Evolutionary conservation across 2,329 filamentous ascomycete genomes (phyloP), one percentile per base, ranked within the genome.

Genomic region (Lanzia echinophila): DNA sequence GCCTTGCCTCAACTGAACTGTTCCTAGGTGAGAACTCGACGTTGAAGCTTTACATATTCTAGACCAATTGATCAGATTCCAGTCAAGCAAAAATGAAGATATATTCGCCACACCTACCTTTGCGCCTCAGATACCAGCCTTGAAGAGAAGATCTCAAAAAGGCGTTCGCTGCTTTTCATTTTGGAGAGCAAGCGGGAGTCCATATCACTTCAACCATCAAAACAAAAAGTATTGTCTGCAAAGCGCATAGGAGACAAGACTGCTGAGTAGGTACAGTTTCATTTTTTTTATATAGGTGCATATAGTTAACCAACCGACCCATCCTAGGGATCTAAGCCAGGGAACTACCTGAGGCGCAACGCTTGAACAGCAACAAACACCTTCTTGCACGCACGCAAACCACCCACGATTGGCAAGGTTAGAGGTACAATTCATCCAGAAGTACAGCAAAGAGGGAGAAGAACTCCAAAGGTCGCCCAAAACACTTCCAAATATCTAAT

Each of bases 281-380:
- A 17, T 19, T 41, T 47, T 24, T 48, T 47, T 41, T n/a, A 47
- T 48, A 42, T 22, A 33, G 33, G 24, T 48, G 24, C 36, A 48
- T 33, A 32, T 48, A 22, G 24, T 39, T 48, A 24, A 48, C 20
- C 43, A 48, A 48, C 31, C 24, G 43, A 48, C 45, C 50, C 43
- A 41, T 53, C 43, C 42, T 41, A 39, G 50, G 50, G 43, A 53
- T 53, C 28, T 47, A 39, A 48, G 32, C 34, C 43, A 47, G 50
- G 50, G 39, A 34, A 53, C 44, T 47, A 41, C 43, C 50, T 33
- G 34, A 34, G 11, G 31, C 43, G 32, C 50, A 53, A 48, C 50
- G 50, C 43, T 53, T 33, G 38, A 53, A 39, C 44, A 32, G 42
- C 50, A 53, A 53, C 34, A 53, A 47, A 53, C 34, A 53, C 34